Conservation (phyloP, 805 yeast species). For the Wickerhamiella spandovensis region DNA sequence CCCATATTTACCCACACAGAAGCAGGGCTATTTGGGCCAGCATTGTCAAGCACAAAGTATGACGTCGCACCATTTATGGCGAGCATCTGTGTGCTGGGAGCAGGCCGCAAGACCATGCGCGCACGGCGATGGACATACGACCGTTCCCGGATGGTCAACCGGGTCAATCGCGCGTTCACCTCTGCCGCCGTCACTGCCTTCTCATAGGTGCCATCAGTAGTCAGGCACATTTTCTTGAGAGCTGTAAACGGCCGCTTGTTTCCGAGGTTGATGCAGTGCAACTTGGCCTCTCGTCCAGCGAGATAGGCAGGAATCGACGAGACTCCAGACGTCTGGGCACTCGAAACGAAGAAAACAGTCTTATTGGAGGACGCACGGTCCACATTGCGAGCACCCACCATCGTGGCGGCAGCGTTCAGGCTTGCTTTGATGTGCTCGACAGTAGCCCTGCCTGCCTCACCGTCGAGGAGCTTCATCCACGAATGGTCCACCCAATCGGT, state of each 20-base stretch:
- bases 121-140: neutral
- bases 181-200: neutral
- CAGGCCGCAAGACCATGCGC: neutral
- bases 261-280: neutral
- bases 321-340: neutral
- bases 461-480: neutral
- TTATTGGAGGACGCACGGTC: neutral
- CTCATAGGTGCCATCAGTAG: neutral
- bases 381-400: neutral
- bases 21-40: neutral
- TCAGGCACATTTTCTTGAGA: neutral
- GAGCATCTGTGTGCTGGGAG: neutral
- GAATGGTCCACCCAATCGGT: neutral
- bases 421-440: neutral
- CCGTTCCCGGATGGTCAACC: neutral
- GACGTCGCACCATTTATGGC: neutral
- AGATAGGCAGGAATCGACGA: neutral
- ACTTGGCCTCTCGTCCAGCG: neutral
- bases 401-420: neutral
- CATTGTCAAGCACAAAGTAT: neutral
- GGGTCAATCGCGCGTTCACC: neutral
- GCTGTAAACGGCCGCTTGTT: neutral
- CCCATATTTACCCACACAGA: neutral
- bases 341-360: neutral
- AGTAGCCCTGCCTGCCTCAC: neutral